Percentiles rank a stretch among this genome's conserved stretches.
These are phyloP conservation scores for Bathelium albidoporum DNA, from an alignment of 495 filamentous ascomycete species.

Conservation along the genomic window DNA sequence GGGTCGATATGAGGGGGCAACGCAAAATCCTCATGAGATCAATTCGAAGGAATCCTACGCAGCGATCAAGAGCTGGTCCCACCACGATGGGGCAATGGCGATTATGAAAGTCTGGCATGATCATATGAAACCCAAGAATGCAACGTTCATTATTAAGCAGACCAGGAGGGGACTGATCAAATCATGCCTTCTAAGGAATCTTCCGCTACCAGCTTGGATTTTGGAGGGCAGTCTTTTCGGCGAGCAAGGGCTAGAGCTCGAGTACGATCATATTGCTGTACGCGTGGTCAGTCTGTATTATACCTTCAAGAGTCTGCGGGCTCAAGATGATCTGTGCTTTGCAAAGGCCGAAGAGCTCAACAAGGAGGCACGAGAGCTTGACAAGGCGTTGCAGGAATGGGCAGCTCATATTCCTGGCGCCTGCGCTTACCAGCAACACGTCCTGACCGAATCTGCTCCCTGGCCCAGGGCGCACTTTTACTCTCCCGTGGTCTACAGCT, in stretches of 20 bases:
- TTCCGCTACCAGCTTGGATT: constrained; percentile 21
- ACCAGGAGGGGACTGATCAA: constrained; percentile 22
- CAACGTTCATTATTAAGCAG: constrained; percentile 17
- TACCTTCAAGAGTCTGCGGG: neutral
- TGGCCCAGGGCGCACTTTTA: constrained; percentile 1
- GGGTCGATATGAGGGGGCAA: constrained; percentile 23
- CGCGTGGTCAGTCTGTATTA: constrained; percentile 8
- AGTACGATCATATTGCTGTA: constrained; percentile 19
- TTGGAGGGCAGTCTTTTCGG: constrained; percentile 20
- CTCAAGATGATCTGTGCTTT: neutral
- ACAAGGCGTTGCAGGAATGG: constrained; percentile 15
- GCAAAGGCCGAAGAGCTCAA: constrained; percentile 10
- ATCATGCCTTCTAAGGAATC: constrained; percentile 16
- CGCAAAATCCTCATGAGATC: constrained; percentile 1
- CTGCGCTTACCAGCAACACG: neutral
- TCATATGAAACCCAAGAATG: neutral
- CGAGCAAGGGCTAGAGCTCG: constrained; percentile 16
- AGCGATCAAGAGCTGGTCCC: constrained; percentile 8
- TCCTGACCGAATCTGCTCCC: neutral
- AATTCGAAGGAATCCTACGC: neutral
- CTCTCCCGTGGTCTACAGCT: constrained; percentile 14
- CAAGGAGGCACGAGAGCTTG: constrained; percentile 13
- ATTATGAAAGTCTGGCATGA: constrained; percentile 23
- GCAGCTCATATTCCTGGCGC: constrained; percentile 11
- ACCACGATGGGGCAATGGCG: constrained; percentile 24